Conservation (phyloP, 176 grass and related monocot genomes). For the Oryza brachyantha region DNA sequence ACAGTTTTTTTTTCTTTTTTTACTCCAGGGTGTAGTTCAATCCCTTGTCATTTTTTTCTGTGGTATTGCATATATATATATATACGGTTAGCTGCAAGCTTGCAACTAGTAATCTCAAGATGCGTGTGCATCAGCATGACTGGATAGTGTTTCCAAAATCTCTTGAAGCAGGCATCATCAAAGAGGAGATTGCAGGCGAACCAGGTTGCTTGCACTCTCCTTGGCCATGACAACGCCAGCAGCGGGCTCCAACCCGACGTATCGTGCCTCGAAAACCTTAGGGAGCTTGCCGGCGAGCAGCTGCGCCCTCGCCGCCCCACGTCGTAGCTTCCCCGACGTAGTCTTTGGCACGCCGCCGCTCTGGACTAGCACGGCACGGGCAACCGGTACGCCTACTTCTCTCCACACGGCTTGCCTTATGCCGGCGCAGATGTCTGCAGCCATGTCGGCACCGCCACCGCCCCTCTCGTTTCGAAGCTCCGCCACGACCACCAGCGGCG, state of each 20-base stretch:
- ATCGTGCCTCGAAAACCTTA: constrained; percentile 24
- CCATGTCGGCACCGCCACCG: background rate
- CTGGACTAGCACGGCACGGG: constrained; percentile 35
- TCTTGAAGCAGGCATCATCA: constrained; percentile 23
- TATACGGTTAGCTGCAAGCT: no score
- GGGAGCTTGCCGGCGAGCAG: constrained; percentile 34
- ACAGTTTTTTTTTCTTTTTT: no score
- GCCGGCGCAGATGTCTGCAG: constrained; percentile 31
- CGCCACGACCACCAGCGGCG: constrained; percentile 32
- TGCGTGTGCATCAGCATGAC: no score
- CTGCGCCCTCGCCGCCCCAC: constrained; percentile 30
- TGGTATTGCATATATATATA: no score
- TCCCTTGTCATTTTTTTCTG: no score
- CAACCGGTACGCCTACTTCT: constrained; percentile 21
- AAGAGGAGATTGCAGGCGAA: constrained; percentile 22
- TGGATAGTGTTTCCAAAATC: no score
- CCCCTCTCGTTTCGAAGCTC: constrained; percentile 34
- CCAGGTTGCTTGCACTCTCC: background rate
- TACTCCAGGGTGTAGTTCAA: no score
- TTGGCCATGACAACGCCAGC: background rate
- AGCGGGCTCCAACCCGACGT: background rate
- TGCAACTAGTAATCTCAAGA: no score
- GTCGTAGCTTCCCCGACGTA: constrained; percentile 45
- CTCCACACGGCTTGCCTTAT: constrained; percentile 39
- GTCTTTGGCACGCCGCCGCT: constrained; percentile 47